Evolutionary conservation across 148 eudicot species (phyloP).

Genomic region (Pouteria glomerata): DNA sequence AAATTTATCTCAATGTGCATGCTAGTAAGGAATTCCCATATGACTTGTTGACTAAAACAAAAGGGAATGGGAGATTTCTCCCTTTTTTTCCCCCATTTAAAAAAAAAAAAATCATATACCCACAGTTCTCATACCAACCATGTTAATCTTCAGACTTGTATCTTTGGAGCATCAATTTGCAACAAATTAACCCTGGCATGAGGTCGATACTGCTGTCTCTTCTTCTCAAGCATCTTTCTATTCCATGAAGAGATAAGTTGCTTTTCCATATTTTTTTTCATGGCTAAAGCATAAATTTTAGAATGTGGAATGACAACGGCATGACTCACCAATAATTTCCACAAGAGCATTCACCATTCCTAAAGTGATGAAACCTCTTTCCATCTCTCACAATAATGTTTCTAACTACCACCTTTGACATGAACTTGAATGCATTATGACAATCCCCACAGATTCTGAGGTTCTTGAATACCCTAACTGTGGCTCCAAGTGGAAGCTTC

Average conservation of each 20-base stretch:
- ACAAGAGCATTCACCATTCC: constrained; percentile 84
- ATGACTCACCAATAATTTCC: constrained; percentile 77
- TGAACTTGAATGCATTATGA: constrained; percentile 82
- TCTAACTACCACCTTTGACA: constrained; percentile 75
- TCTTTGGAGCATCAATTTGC: background rate
- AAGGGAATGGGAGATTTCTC: too few species aligned
- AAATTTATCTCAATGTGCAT: too few species aligned
- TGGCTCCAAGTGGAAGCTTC: constrained; percentile 57
- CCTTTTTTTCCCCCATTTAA: too few species aligned
- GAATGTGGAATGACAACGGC: background rate
- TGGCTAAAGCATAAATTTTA: background rate
- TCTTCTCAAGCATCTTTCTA: constrained; percentile 2
- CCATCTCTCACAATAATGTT: constrained; percentile 86
- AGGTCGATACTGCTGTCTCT: background rate
- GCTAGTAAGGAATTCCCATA: too few species aligned
- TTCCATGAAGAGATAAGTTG: background rate
- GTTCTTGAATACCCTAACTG: constrained; percentile 61
- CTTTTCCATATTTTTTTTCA: background rate
- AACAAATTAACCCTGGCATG: background rate
- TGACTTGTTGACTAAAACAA: too few species aligned
- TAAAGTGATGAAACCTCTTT: constrained; percentile 91
- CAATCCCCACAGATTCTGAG: constrained; percentile 78
- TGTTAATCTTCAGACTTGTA: too few species aligned
- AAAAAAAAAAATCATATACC: too few species aligned
- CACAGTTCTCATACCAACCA: too few species aligned